Base-by-base conservation (phyloP, 257 asterid species). In the Gentiana dahurica region DNA sequence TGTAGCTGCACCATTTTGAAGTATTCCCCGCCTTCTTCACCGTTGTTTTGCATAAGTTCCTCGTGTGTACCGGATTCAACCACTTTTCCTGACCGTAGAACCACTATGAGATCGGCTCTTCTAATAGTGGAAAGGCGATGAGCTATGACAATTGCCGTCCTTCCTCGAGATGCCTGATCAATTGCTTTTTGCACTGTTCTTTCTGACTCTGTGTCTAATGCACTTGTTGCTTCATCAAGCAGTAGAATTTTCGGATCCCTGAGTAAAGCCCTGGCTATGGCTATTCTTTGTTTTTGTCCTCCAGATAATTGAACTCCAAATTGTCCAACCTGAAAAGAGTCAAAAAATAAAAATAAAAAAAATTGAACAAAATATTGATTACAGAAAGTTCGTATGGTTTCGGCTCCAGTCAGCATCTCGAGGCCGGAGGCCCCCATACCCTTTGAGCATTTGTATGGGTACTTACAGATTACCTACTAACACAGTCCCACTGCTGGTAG, bases 201-300 rank as follows among this genome's bases (percentile, higher is more conserved):
- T 62, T 86, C 93, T 1, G 93, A 86, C 58, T 86, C 82, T 35
- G 93, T 65, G 52, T 86, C 95, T 3, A 86, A 75, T 37, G 95
- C 95, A 44, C 93, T 83, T 1, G 95, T 86, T 51, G 95, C 95
- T 69, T 86, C 95, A 56, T 86, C 95, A 8, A 86, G 82, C 60
- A 86, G 80, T 67, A 86, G 54, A 63, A 86, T 66, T 66, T 81
- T 86, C 24, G 95, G 95, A 36, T 81, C 69, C 61, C 93, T 75
- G 66, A 86, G 79, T 75, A 86, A 57, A 11, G 95, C 95, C 57
- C 95, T 72, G 45, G 93, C 95, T 71, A 86, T 83, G 38, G 95
- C 95, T 71, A 86, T 83, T 62, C 89, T 68, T 57, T 86, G 95
- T 79, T 83, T 86, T 73, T 86, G 95, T 33, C 95, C 95, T 33